phyloP scores from a whole-genome alignment of 192 early-diverging fungal genomes.

The Entophlyctis helioformis region DNA sequence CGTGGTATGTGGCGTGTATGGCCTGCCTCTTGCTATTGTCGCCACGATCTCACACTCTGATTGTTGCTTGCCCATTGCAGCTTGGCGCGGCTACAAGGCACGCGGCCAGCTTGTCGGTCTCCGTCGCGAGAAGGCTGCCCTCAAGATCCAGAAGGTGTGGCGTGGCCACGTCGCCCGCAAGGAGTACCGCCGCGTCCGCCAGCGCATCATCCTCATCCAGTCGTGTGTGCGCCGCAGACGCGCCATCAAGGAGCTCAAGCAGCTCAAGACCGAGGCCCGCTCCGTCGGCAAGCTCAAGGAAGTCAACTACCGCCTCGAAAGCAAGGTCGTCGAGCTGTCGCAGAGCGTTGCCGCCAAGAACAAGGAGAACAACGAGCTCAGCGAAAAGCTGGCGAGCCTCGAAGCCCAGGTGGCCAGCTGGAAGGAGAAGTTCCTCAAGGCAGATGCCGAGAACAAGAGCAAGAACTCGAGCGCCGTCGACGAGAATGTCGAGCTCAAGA shows the following conservation, averaged over 20 bases:
- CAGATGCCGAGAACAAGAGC: slow-evolving; percentile 42
- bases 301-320: slow-evolving; percentile 84
- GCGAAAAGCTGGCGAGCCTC: slow-evolving; percentile 42
- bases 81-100: not conserved
- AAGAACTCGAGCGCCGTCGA: slow-evolving; percentile 28
- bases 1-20: no score
- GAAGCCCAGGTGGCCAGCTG: slow-evolving; percentile 53
- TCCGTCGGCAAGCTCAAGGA: slow-evolving; percentile 91
- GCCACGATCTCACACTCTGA: no score
- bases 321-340: slow-evolving; percentile 92
- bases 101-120: slow-evolving; percentile 8
- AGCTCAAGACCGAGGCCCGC: slow-evolving; percentile 70
- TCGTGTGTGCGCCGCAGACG: slow-evolving; percentile 60
- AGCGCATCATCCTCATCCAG: slow-evolving; percentile 66
- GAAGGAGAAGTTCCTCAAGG: slow-evolving; percentile 62
- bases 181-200: slow-evolving; percentile 35
- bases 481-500: slow-evolving; percentile 46
- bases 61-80: no score
- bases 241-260: slow-evolving; percentile 58
- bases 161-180: slow-evolving; percentile 55
- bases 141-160: slow-evolving; percentile 62
- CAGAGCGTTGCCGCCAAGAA: slow-evolving; percentile 54
- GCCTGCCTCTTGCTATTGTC: no score
- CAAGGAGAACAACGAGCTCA: slow-evolving; percentile 54
- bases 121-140: slow-evolving; percentile 58